These are phyloP conservation scores for Saururus chinensis DNA, from an alignment of 164 flowering plant genomes.

Conservation along the genomic window DNA sequence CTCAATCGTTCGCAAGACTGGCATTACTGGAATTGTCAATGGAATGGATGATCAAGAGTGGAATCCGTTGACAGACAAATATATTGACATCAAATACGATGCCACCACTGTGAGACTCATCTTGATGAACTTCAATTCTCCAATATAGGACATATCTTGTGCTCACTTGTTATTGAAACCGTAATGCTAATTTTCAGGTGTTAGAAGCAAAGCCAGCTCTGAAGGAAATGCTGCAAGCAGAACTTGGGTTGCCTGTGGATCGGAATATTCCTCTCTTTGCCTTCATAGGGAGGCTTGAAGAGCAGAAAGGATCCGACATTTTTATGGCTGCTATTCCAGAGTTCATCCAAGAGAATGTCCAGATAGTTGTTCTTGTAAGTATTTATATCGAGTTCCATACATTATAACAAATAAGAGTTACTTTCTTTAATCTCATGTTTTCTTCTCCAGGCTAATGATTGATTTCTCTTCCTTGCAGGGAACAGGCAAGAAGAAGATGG, in stretches of 20 bases:
- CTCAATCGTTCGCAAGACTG: constrained; percentile 30
- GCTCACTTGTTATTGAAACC: neutral
- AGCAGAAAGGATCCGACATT: constrained; percentile 97
- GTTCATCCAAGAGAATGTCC: constrained; percentile 51
- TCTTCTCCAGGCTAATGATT: neutral
- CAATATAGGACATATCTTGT: neutral
- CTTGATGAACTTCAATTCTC: neutral
- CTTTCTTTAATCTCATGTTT: neutral
- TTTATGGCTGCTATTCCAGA: constrained; percentile 60
- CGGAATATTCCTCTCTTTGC: constrained; percentile 66
- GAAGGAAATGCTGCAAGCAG: constrained; percentile 91
- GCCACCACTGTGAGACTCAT: constrained; percentile 55
- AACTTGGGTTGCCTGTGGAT: constrained; percentile 77
- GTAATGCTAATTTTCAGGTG: constrained; percentile 33
- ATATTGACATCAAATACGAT: constrained; percentile 47
- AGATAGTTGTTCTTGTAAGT: constrained; percentile 70
- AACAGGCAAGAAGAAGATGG: constrained; percentile 78
- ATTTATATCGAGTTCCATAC: no score
- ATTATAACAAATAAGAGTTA: no score
- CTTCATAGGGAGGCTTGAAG: constrained; percentile 92
- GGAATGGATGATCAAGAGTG: constrained; percentile 98
- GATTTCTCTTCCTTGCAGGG: constrained; percentile 35
- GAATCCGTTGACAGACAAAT: constrained; percentile 74
- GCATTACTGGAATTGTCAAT: constrained; percentile 60
- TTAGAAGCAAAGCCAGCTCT: constrained; percentile 59